Base-by-base conservation (phyloP, 345 rosid species). In the Triadica sebifera region DNA sequence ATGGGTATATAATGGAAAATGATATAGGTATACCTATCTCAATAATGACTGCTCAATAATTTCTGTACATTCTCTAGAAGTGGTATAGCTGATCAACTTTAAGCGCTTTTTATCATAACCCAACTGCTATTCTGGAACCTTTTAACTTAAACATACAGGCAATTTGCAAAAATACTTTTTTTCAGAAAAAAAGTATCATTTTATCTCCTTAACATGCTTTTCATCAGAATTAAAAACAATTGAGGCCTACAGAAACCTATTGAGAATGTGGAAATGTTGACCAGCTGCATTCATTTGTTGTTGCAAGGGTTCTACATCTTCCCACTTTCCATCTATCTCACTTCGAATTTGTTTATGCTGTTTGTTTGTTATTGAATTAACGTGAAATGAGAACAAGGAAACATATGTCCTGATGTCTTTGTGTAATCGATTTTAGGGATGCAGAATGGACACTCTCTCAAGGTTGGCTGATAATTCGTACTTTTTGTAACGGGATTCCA, bases 351-450 rank as follows among this genome's bases (percentile, higher is more conserved):
- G 13, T 57, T 29, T 29, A 22, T 20, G 61, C 13, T 56, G 34
- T 17, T 20, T 22, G 13, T 22, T 57, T 24, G 0, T 22, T 3
- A 17, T 53, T 13, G 65, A 25, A 9, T 64, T 41, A 1, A 4
- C 6, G 43, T 41, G 34, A 43, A 8, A 9, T n/a, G 0, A 43
- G 15, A 65, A 65, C 51, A 12, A 41, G 2, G 25, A 43, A 65
- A 20, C 13, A 74, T 15, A 62, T 51, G 13, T 73, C 78, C 72
- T 71, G 68, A 68, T 56, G 38, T 47, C 45, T 25, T 39, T 24
- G 17, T 59, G 15, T 45, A n/a, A 41, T 55, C 43, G 61, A 22
- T 73, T 3, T 38, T 49, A 49, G 67, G n/a, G n/a, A 52, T 73
- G 17, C 25, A 43, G 45, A 3, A 15, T 46, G 65, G 60, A 52